These are phyloP conservation scores for Aspergillus sp. DNA, from an alignment of 2,329 filamentous ascomycete genomes.

Conservation along the genomic window DNA sequence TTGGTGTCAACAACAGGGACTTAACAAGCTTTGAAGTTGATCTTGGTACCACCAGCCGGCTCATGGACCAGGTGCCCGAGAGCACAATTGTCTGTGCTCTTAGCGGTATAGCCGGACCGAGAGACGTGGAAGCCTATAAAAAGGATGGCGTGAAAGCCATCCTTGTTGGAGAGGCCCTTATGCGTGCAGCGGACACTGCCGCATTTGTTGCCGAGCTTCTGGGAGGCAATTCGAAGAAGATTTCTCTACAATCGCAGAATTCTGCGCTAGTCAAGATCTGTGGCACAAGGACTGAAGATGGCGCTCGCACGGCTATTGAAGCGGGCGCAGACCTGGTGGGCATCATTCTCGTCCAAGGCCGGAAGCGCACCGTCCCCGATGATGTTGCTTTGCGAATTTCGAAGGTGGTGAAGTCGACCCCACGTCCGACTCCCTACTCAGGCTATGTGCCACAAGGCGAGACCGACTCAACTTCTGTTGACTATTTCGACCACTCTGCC, in stretches of 20 bases:
- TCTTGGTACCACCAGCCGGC: slow-evolving; percentile 81
- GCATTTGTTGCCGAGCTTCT: slow-evolving; percentile 83
- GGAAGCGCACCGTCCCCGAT: slow-evolving; percentile 75
- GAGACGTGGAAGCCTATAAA: slow-evolving; percentile 85
- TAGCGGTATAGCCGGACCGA: slow-evolving; percentile 85
- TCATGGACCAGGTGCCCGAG: slow-evolving; percentile 82
- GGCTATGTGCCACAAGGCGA: slow-evolving; percentile 17
- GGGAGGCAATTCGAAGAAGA: slow-evolving; percentile 48
- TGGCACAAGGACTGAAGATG: slow-evolving; percentile 80
- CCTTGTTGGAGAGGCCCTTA: slow-evolving; percentile 91
- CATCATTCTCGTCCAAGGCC: slow-evolving; percentile 82
- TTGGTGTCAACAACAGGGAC: slow-evolving; percentile 97
- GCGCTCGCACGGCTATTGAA: slow-evolving; percentile 75
- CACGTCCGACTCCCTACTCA: slow-evolving; percentile 24
- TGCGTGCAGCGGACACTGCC: slow-evolving; percentile 82
- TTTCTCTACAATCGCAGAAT: slow-evolving; percentile 19
- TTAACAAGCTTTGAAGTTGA: slow-evolving; percentile 97
- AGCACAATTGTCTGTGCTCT: slow-evolving; percentile 88
- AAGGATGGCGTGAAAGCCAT: slow-evolving; percentile 89
- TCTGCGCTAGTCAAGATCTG: slow-evolving; percentile 86
- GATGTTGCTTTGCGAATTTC: slow-evolving; percentile 82
- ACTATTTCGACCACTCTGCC: slow-evolving; percentile 69
- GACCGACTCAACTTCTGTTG: slow-evolving; percentile 39
- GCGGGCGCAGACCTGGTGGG: slow-evolving; percentile 90
- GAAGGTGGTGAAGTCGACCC: slow-evolving; percentile 63